These are phyloP conservation scores for Chlamydomonas applanata DNA, from an alignment of 139 green algal genomes.

Conservation along the genomic window DNA sequence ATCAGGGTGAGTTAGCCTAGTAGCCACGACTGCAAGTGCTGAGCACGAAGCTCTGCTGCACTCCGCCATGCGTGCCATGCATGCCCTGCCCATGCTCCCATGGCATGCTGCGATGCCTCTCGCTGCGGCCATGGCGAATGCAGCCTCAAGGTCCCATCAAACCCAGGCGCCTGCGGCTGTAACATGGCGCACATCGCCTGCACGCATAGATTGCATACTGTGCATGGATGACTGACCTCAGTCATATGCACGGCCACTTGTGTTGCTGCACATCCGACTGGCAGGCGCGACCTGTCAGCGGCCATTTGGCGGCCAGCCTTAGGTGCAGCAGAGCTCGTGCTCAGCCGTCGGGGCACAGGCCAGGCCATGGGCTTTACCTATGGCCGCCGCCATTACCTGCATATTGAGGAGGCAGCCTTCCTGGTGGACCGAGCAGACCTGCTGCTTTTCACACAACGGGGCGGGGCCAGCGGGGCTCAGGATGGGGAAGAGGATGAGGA, in stretches of 20 bases:
- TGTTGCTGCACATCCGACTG: not conserved
- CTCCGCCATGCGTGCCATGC: not conserved
- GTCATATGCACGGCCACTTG: no score
- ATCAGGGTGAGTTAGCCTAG: not conserved
- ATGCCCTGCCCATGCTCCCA: no score
- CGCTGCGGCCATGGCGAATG: no score
- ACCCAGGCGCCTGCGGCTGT: no score
- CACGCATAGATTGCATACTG: no score
- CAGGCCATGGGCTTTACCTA: conserved; percentile 28
- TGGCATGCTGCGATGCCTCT: no score
- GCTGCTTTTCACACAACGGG: conserved; percentile 31
- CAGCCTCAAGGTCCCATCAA: no score
- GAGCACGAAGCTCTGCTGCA: no score
- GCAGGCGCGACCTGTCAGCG: conserved; percentile 34
- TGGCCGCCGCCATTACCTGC: conserved; percentile 17
- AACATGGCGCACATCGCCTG: not conserved
- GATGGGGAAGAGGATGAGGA: not conserved
- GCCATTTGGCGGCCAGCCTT: conserved; percentile 34
- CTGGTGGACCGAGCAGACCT: conserved; percentile 39
- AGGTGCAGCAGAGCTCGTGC: conserved; percentile 26
- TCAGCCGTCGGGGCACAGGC: conserved; percentile 12
- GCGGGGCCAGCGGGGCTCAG: not conserved
- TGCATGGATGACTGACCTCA: no score
- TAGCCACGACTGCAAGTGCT: no score
- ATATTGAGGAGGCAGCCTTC: conserved; percentile 43